These are phyloP conservation scores for Entomortierella chlamydospora DNA, from an alignment of 192 early-diverging fungal genomes.

Conservation along the genomic window DNA sequence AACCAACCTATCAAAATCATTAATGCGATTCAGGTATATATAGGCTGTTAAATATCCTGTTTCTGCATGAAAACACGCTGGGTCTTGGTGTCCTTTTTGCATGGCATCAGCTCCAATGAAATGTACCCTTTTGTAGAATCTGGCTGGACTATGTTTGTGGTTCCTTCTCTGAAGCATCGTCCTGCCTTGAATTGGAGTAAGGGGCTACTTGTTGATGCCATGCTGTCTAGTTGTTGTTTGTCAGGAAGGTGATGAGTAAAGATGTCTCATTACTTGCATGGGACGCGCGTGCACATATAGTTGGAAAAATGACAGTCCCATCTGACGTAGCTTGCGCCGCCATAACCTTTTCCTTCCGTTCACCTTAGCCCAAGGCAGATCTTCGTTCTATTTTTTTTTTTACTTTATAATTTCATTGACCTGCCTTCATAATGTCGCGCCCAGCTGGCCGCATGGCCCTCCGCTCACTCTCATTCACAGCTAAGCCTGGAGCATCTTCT, in stretches of 20 bases:
- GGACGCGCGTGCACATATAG: too few relatives aligned
- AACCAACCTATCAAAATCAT: conserved; percentile 54
- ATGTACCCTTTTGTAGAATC: conserved; percentile 79
- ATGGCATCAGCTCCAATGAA: not conserved
- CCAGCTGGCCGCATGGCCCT: not conserved
- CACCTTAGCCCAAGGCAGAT: too few relatives aligned
- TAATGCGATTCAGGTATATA: not conserved
- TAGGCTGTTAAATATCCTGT: not conserved
- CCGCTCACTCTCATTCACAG: not conserved
- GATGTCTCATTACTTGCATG: too few relatives aligned
- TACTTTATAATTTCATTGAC: not conserved
- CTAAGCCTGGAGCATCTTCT: not conserved
- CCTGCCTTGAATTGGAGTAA: conserved; percentile 80
- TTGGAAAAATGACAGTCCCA: too few relatives aligned
- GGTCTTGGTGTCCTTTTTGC: not conserved
- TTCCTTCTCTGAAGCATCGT: conserved; percentile 72
- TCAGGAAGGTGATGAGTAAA: too few relatives aligned
- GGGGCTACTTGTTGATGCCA: conserved; percentile 26
- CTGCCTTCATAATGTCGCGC: not conserved
- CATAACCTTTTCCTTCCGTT: too few relatives aligned
- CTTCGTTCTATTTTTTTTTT: too few relatives aligned
- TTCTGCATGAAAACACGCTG: not conserved
- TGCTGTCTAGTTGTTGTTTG: too few relatives aligned
- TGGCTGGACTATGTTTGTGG: conserved; percentile 74
- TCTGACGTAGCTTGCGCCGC: too few relatives aligned